These are phyloP conservation scores for Hypoxylon intermedium DNA, from an alignment of 495 filamentous ascomycete genomes.

Conservation along the genomic window DNA sequence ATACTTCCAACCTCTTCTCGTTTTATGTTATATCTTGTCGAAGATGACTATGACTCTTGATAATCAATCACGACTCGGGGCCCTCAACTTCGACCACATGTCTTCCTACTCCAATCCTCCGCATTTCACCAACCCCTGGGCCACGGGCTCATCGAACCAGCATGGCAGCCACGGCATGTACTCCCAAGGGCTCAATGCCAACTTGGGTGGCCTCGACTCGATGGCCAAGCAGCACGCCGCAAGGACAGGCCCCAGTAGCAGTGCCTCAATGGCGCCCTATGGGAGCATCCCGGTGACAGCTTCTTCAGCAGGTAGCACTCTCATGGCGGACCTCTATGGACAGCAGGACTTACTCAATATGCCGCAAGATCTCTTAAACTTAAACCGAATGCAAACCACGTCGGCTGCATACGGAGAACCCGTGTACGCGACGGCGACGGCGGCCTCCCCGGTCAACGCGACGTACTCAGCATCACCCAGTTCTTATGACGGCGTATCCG, in stretches of 20 bases:
- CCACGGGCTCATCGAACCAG: constrained; percentile 64
- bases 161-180: constrained; percentile 63
- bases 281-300: constrained; percentile 72
- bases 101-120: constrained; percentile 68
- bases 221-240: constrained; percentile 57
- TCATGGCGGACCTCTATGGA: constrained; percentile 68
- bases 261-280: constrained; percentile 76
- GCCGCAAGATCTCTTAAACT: constrained; percentile 73
- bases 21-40: constrained; percentile 36
- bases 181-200: constrained; percentile 59
- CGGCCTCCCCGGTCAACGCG: constrained; percentile 67
- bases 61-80: constrained; percentile 82
- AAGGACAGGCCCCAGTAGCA: constrained; percentile 62
- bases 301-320: constrained; percentile 74
- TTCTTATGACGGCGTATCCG: constrained; percentile 66
- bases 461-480: constrained; percentile 73
- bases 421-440: constrained; percentile 57
- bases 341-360: constrained; percentile 75
- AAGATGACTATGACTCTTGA: constrained; percentile 89
- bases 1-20: constrained; percentile 34
- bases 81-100: constrained; percentile 80
- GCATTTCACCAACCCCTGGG: constrained; percentile 95
- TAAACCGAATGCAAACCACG: constrained; percentile 60
- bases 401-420: constrained; percentile 57
- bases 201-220: constrained; percentile 54